These are phyloP conservation scores for Boletus fagicola DNA, from an alignment of 768 basidiomycete genomes.

Conservation along the genomic window DNA sequence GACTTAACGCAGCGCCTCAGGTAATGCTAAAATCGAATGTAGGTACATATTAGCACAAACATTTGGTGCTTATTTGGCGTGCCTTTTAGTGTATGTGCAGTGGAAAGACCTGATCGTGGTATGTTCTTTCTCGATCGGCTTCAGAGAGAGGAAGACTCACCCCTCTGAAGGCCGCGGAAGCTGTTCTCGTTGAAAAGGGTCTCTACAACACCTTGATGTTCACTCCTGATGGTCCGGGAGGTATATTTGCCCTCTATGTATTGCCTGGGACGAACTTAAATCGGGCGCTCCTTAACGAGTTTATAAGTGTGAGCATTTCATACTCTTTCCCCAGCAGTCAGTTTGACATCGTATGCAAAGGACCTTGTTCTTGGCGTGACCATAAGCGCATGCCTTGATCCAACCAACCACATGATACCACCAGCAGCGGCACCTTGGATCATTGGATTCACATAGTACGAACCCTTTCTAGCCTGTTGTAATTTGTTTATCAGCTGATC, in stretches of 20 bases:
- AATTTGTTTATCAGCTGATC: background rate
- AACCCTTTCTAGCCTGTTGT: background rate
- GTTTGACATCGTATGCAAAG: slow-evolving; percentile 4
- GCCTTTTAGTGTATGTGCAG: slow-evolving; percentile 58
- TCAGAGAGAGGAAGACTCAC: slow-evolving; percentile 11
- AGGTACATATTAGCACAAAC: slow-evolving; percentile 70
- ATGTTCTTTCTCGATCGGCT: slow-evolving; percentile 42
- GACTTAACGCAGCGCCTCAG: background rate
- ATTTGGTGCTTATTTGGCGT: slow-evolving; percentile 62
- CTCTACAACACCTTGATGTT: slow-evolving; percentile 35
- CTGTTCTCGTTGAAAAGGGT: slow-evolving; percentile 26
- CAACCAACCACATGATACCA: slow-evolving; percentile 56
- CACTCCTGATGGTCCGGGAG: slow-evolving; percentile 35
- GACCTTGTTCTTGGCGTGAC: slow-evolving; percentile 20
- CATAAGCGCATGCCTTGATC: slow-evolving; percentile 36
- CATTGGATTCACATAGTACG: slow-evolving; percentile 62
- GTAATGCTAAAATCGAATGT: slow-evolving; percentile 10
- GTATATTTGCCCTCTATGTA: slow-evolving; percentile 39
- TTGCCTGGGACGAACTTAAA: slow-evolving; percentile 31
- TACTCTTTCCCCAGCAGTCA: background rate
- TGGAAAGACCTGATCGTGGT: slow-evolving; percentile 54
- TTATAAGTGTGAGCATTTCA: slow-evolving; percentile 31
- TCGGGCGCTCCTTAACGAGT: slow-evolving; percentile 40
- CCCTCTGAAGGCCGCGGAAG: slow-evolving; percentile 26
- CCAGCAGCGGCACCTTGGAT: slow-evolving; percentile 52